Base-by-base conservation (phyloP, 148 eudicot species). In the Pouteria glomerata region DNA sequence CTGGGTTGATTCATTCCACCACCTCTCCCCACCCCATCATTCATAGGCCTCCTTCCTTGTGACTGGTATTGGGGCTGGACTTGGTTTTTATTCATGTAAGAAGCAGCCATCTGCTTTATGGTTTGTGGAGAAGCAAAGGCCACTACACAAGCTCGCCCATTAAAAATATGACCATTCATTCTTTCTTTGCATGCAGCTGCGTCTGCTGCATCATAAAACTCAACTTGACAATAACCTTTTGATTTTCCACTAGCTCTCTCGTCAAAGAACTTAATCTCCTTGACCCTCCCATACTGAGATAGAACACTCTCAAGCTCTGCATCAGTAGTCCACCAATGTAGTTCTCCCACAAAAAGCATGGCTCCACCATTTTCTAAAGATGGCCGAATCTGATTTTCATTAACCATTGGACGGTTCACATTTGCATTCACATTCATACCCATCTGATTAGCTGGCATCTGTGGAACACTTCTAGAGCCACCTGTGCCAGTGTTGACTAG, bases 311-410 rank as follows among this genome's bases (percentile, higher is more conserved):
- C 94, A 15, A 93, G 83, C 66, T 93, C 96, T 3, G 88, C 85
- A 87, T 93, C 98, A 0, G 98, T 93, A 18, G 98, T 93, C 98
- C 98, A 93, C 98, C 98, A 93, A 76, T 93, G 96, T 80, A 93
- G 75, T 63, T 93, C 96, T 24, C 98, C 98, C 55, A 93, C 98
- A 84, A 88, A 93, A 66, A 93, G 78, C 84, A 83, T 90, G 56
- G 96, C 90, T 8, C 86, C 81, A 44, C 98, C 98, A 77, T 86
- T 90, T 47, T 90, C 96, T 48, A 78, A 60, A 51, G 82, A 68
- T 62, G 96, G 88, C 61, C 91, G 78, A 53, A 78, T 62, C 45
- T 74, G 79, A 73, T 83, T 86, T 41, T 85, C 93, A 69, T 80
- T 80, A 55, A 61, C 77, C 18, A 73, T 44, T 57, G 83, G 37